These are phyloP conservation scores for Carex scoparia DNA, from an alignment of 176 grass and related monocot genomes.

Conservation along the genomic window DNA sequence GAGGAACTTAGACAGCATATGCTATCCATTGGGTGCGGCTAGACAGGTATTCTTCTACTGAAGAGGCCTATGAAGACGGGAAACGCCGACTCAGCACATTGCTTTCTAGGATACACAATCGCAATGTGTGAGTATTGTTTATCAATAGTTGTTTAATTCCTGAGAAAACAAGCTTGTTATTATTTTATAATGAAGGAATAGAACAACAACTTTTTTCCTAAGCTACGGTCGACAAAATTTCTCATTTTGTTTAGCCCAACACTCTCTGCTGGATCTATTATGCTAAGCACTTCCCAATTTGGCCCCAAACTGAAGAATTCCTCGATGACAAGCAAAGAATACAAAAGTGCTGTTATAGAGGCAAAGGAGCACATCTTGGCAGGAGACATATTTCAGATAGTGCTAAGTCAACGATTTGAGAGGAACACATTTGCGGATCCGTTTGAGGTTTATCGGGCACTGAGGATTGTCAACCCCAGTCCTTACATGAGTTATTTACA, in stretches of 20 bases:
- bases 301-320: slow-evolving; percentile 60
- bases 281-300: slow-evolving; percentile 49
- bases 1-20: slow-evolving; percentile 59
- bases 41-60: slow-evolving; percentile 46
- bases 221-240: not conserved
- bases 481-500: slow-evolving; percentile 92
- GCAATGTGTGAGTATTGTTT: slow-evolving; percentile 56
- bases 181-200: not conserved
- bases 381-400: slow-evolving; percentile 96
- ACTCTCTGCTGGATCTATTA: slow-evolving; percentile 61
- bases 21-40: slow-evolving; percentile 81
- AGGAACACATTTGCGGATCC: slow-evolving; percentile 69
- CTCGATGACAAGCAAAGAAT: slow-evolving; percentile 66
- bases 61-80: slow-evolving; percentile 83
- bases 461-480: slow-evolving; percentile 87
- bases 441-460: slow-evolving; percentile 87
- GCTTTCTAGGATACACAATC: slow-evolving; percentile 69
- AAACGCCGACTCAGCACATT: slow-evolving; percentile 40
- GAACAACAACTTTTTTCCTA: not conserved
- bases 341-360: slow-evolving; percentile 54
- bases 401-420: slow-evolving; percentile 86
- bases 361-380: slow-evolving; percentile 77
- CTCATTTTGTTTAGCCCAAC: slow-evolving; percentile 48
- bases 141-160: slow-evolving; percentile 1
- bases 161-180: not conserved